Conservation (phyloP, 1,284 basidiomycete species). For the Hymenochaete sp. region DNA sequence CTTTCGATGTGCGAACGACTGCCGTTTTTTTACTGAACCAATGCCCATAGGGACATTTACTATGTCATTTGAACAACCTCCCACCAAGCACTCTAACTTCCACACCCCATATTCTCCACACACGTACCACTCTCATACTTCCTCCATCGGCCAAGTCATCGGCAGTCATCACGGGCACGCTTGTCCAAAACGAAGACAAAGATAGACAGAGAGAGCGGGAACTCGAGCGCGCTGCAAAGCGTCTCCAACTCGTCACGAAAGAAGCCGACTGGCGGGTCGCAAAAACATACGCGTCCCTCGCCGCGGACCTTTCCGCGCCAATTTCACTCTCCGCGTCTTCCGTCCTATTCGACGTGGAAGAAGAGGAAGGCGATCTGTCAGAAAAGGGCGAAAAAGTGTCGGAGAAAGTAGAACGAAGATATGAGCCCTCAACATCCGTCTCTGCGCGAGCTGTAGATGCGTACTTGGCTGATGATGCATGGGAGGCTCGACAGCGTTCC, state of each 20-base stretch:
- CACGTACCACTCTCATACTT: constrained; percentile 47
- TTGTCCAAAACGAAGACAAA: constrained; percentile 19
- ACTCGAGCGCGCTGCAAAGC: constrained; percentile 49
- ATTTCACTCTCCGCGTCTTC: neutral
- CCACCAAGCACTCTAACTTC: constrained; percentile 57
- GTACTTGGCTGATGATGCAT: constrained; percentile 60
- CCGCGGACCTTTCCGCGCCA: constrained; percentile 25
- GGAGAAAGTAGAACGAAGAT: constrained; percentile 16
- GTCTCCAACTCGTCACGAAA: constrained; percentile 56
- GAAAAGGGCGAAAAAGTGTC: constrained; percentile 19
- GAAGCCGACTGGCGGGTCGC: constrained; percentile 59
- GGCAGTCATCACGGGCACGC: too few species aligned
- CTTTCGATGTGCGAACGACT: too few species aligned
- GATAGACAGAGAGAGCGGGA: constrained; percentile 35
- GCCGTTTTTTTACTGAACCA: neutral
- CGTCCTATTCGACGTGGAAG: constrained; percentile 22
- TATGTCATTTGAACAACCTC: constrained; percentile 59
- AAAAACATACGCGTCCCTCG: constrained; percentile 56
- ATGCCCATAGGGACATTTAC: constrained; percentile 39
- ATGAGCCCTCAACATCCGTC: constrained; percentile 30
- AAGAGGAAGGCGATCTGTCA: constrained; percentile 12
- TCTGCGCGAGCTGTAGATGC: constrained; percentile 39
- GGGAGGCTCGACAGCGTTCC: constrained; percentile 35
- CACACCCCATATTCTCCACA: constrained; percentile 67
- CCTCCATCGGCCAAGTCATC: constrained; percentile 32